Base-by-base conservation (phyloP, 1,284 basidiomycete species). In the Sporisorium sorghi region DNA sequence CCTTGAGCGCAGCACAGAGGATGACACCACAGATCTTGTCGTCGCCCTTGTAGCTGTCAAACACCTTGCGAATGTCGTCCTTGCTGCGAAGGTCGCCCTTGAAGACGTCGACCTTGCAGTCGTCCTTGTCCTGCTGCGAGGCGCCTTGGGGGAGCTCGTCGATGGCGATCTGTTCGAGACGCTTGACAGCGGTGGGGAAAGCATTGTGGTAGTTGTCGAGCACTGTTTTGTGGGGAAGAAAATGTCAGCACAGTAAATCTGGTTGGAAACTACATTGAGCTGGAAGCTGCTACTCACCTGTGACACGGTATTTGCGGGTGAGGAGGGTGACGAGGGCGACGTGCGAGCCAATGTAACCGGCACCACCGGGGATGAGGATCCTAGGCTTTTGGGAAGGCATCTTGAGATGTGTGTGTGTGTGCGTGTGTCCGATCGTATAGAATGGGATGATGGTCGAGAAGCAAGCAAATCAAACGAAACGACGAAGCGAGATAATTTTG, bases 1-100 rank as follows among this genome's bases (percentile, higher is more conserved):
- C 94, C 87, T 99, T 99, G 88, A 94, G 91, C 4, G 97, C 97
- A 23, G 96, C 97, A 65, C 98, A 90, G 85, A 99, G 97, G 69
- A 99, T 89, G 49, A 97, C 93, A 62, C 94, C 96, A 92, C 93
- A 97, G 79, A 99, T 93, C 52, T 70, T 75, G 65, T 83, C 81
- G 21, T 77, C 54, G 33, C 57, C 76, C 33, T 61, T 30, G 72
- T 81, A 83, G 47, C 65, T 55, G 9, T 66, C 65, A 58, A 83
- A 84, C 33, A 74, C 76, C 23, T 69, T 69, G 40, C 75, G 60
- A 57, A 84, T 73, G 40, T 77, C 72, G 21, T 64, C 75, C 32
- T 68, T 66, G 64, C 75, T 76, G 24, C 82, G 70, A 43, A 84
- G 75, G 42, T 84, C 83, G 23, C 74, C 82, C 57, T 82, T 71